phyloP scores from a whole-genome alignment of 192 early-diverging fungal species.

The Rhizoclosmatium globosum region DNA sequence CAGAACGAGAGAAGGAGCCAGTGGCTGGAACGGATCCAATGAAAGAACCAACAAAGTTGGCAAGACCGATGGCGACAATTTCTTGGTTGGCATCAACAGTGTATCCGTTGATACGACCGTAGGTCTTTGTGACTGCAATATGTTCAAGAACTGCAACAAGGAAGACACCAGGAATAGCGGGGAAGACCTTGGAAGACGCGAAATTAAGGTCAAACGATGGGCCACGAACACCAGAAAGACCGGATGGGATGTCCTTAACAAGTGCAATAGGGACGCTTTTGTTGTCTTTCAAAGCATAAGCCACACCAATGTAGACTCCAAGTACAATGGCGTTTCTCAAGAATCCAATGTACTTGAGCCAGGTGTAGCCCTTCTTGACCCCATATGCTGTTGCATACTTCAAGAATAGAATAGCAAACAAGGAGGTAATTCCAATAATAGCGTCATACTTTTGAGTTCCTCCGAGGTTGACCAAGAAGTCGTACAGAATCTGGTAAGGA shows the following conservation, averaged over 20 bases:
- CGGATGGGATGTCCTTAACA: constrained; percentile 76
- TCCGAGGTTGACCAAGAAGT: constrained; percentile 56
- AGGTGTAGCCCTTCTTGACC: constrained; percentile 23
- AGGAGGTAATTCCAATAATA: constrained; percentile 59
- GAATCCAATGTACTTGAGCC: constrained; percentile 72
- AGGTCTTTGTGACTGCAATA: constrained; percentile 86
- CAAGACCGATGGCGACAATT: constrained; percentile 85
- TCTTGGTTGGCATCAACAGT: constrained; percentile 87
- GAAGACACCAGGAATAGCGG: constrained; percentile 65
- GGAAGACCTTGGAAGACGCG: constrained; percentile 34
- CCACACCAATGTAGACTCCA: constrained; percentile 75
- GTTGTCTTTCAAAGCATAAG: constrained; percentile 66
- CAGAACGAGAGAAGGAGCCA: constrained; percentile 86
- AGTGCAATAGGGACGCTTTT: constrained; percentile 56
- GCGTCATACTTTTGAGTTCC: constrained; percentile 59
- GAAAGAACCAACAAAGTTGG: constrained; percentile 86
- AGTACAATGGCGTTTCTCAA: constrained; percentile 80
- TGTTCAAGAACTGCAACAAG: constrained; percentile 89
- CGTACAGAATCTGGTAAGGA: constrained; percentile 79
- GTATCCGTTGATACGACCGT: constrained; percentile 87
- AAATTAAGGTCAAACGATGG: constrained; percentile 51
- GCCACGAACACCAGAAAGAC: constrained; percentile 58
- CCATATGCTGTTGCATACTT: constrained; percentile 28
- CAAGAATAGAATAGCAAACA: constrained; percentile 54
- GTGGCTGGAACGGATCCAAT: constrained; percentile 89